A percentile compares a stretch with the other conserved stretches of the same genome.
These are phyloP conservation scores for Talaromyces funiculosus DNA, from an alignment of 2,329 filamentous ascomycete genomes.

Conservation along the genomic window DNA sequence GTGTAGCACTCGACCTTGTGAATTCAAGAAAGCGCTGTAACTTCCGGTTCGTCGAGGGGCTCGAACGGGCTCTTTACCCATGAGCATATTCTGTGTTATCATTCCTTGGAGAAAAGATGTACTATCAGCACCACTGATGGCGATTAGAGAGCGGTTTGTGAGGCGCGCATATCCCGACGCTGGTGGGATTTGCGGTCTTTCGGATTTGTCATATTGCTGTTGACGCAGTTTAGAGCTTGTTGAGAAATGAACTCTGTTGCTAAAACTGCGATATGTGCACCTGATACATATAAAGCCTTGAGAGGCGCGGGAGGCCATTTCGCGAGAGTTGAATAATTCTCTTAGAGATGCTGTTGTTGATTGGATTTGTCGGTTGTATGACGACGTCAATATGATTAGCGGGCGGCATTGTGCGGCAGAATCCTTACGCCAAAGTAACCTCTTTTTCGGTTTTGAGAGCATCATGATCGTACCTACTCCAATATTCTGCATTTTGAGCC, in stretches of 20 bases:
- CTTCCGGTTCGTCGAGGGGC: conserved; percentile 47
- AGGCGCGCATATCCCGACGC: conserved; percentile 49
- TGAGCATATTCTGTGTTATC: conserved; percentile 66
- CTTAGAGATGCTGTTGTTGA: not conserved
- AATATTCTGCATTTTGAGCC: not conserved
- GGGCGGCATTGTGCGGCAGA: conserved; percentile 25
- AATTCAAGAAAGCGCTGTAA: conserved; percentile 82
- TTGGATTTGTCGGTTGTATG: conserved; percentile 20
- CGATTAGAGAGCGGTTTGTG: conserved; percentile 70
- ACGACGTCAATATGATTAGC: conserved; percentile 11
- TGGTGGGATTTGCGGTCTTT: conserved; percentile 32
- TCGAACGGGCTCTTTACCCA: conserved; percentile 36
- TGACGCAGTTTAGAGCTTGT: conserved; percentile 18
- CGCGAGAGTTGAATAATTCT: not conserved
- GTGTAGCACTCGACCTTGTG: conserved; percentile 74
- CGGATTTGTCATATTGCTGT: conserved; percentile 17
- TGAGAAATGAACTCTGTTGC: conserved; percentile 26
- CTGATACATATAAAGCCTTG: conserved; percentile 24
- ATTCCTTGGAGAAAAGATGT: conserved; percentile 83
- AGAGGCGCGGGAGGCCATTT: conserved; percentile 28
- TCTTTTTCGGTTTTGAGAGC: not conserved
- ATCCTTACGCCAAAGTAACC: no score
- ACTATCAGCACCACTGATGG: conserved; percentile 71
- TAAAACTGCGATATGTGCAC: conserved; percentile 22
- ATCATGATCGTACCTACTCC: not conserved